A percentile compares a stretch with the other conserved stretches of the same genome.
phyloP scores from a whole-genome alignment of 192 early-diverging fungal species.

The Chytriomyces hyalinus region DNA sequence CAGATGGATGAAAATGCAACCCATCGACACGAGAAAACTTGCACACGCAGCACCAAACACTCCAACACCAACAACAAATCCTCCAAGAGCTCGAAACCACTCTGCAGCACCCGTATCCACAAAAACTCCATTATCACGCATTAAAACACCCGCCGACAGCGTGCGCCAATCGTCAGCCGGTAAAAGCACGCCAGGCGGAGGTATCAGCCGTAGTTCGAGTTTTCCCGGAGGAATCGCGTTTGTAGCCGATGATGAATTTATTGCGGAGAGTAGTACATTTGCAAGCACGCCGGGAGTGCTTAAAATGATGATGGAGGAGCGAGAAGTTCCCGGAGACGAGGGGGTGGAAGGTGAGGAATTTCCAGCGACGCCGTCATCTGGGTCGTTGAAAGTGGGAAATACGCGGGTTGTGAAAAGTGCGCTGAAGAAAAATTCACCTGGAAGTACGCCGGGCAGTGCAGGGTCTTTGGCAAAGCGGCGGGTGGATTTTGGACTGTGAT shows the following conservation, averaged over 20 bases:
- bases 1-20: too few relatives aligned
- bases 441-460: too few relatives aligned
- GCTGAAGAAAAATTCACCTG: too few relatives aligned
- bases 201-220: not conserved
- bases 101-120: not conserved
- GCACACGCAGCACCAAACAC: not conserved
- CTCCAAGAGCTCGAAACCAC: not conserved
- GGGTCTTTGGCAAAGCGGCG: too few relatives aligned
- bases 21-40: not conserved
- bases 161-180: too few relatives aligned
- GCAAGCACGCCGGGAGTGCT: not conserved
- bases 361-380: too few relatives aligned
- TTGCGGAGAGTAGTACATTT: not conserved
- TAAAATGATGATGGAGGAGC: too few relatives aligned
- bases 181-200: not conserved
- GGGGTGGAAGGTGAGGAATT: too few relatives aligned
- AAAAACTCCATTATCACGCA: not conserved
- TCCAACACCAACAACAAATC: not conserved
- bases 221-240: not conserved
- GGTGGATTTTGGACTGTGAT: too few relatives aligned
- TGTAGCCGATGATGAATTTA: not conserved
- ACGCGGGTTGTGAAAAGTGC: too few relatives aligned
- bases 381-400: too few relatives aligned
- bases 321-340: too few relatives aligned
- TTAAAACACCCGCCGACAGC: slow-evolving; percentile 11